These are phyloP conservation scores for Annulohypoxylon nitens DNA, from an alignment of 495 filamentous ascomycete genomes.

Conservation along the genomic window DNA sequence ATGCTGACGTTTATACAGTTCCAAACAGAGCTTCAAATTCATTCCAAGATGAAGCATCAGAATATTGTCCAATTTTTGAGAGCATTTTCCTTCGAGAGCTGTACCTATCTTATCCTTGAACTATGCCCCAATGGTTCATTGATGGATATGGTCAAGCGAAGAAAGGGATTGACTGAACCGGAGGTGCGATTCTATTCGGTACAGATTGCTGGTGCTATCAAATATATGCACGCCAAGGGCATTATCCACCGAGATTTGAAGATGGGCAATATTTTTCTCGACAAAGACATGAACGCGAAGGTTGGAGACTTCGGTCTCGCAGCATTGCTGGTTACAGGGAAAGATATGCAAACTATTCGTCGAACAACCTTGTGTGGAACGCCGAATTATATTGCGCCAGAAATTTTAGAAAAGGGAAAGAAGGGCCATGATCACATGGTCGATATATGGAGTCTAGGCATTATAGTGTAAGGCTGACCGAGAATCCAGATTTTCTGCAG, in stretches of 20 bases:
- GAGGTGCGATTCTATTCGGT: slow-evolving; percentile 93
- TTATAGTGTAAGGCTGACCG: slow-evolving; percentile 80
- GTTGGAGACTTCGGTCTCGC: slow-evolving; percentile 97
- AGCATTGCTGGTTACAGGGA: slow-evolving; percentile 88
- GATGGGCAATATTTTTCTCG: slow-evolving; percentile 97
- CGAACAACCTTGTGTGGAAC: slow-evolving; percentile 96
- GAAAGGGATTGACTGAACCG: slow-evolving; percentile 87
- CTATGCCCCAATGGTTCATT: slow-evolving; percentile 96
- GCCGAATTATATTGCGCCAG: slow-evolving; percentile 98
- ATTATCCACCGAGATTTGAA: slow-evolving; percentile 98
- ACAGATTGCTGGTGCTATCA: slow-evolving; percentile 94
- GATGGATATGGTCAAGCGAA: slow-evolving; percentile 95
- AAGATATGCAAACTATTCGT: slow-evolving; percentile 78
- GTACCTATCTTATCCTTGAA: slow-evolving; percentile 94
- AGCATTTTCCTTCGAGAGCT: slow-evolving; percentile 88
- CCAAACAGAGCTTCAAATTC: slow-evolving; percentile 96
- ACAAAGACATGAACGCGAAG: slow-evolving; percentile 96
- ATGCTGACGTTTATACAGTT: slow-evolving; percentile 73
- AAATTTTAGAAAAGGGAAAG: slow-evolving; percentile 88
- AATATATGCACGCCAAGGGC: slow-evolving; percentile 94
- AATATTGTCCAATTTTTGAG: slow-evolving; percentile 96
- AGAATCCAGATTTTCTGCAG: background rate
- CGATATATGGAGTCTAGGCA: slow-evolving; percentile 96
- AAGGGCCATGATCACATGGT: slow-evolving; percentile 91
- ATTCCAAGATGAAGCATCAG: slow-evolving; percentile 94